phyloP scores from a whole-genome alignment of 139 green algal genomes.

The Picochlorum sp. region DNA sequence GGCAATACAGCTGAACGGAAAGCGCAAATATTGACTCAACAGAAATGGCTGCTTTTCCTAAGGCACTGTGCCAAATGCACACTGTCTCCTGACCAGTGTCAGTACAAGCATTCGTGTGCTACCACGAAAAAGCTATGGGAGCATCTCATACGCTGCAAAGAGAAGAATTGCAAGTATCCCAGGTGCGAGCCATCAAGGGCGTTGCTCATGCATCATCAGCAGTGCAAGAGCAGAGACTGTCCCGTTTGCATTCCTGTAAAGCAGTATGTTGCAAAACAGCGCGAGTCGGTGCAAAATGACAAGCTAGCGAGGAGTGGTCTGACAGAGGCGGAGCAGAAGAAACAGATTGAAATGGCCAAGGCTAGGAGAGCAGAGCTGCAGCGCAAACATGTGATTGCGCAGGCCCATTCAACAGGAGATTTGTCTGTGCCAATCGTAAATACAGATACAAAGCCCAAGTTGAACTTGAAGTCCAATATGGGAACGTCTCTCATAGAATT shows the following conservation, averaged over 20 bases:
- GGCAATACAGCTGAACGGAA: constrained; percentile 6
- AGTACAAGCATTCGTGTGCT: constrained; percentile 54
- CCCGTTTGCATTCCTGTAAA: constrained; percentile 90
- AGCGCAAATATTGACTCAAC: constrained; percentile 73
- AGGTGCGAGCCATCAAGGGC: constrained; percentile 72
- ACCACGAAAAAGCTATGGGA: constrained; percentile 84
- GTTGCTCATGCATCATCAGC: constrained; percentile 91
- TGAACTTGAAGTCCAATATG: constrained; percentile 23
- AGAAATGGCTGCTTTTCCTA: constrained; percentile 92
- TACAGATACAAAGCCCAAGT: constrained; percentile 21
- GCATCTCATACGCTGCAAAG: constrained; percentile 80
- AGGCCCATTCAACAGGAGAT: neutral
- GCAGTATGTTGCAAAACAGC: constrained; percentile 75
- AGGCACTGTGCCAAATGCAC: constrained; percentile 89
- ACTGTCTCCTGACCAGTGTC: constrained; percentile 61
- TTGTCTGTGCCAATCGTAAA: constrained; percentile 8
- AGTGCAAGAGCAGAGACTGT: constrained; percentile 67
- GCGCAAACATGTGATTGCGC: neutral
- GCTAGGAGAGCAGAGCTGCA: neutral
- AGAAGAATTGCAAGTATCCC: constrained; percentile 68
- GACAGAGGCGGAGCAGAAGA: neutral
- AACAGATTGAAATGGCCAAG: neutral
- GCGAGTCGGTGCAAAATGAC: constrained; percentile 18
- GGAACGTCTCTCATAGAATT: constrained; percentile 88
- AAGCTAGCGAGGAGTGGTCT: constrained; percentile 3